These are phyloP conservation scores for Rhododendron griersonianum DNA, from an alignment of 148 eudicot genomes.

Conservation along the genomic window DNA sequence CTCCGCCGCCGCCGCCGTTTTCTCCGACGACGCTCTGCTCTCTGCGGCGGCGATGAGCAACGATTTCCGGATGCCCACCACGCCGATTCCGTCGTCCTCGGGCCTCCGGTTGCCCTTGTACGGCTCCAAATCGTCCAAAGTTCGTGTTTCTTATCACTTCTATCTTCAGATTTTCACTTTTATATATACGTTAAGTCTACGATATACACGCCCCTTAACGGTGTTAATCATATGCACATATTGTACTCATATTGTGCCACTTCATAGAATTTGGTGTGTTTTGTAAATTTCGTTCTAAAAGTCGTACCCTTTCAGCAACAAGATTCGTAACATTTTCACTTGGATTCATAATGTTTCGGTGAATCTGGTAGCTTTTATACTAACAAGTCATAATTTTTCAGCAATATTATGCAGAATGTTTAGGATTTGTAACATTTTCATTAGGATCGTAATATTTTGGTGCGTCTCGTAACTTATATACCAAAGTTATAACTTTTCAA, in stretches of 20 bases:
- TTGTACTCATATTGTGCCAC: not conserved
- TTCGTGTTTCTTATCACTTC: not conserved
- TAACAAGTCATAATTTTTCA: too few species aligned
- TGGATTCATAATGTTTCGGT: too few species aligned
- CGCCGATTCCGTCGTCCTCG: slow-evolving; percentile 47
- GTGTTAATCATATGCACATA: too few species aligned
- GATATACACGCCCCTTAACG: too few species aligned
- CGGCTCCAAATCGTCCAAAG: slow-evolving; percentile 32
- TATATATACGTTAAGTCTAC: not conserved
- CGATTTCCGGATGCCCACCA: slow-evolving; percentile 29
- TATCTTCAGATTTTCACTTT: not conserved
- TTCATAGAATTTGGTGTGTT: not conserved
- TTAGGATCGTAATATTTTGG: too few species aligned
- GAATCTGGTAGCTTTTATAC: not conserved
- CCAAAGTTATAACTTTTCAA: not conserved
- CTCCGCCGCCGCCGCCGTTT: slow-evolving; percentile 22
- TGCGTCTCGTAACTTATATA: not conserved
- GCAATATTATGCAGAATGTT: not conserved
- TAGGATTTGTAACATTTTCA: not conserved
- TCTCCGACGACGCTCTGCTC: slow-evolving; percentile 33
- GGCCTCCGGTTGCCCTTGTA: slow-evolving; percentile 40
- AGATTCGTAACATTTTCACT: too few species aligned
- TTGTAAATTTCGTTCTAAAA: not conserved
- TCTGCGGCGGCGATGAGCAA: slow-evolving; percentile 14
- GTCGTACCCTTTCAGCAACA: too few species aligned